Evolutionary conservation across 306 rosid species (phyloP).

Genomic region (Gastrolobium bilobum): DNA sequence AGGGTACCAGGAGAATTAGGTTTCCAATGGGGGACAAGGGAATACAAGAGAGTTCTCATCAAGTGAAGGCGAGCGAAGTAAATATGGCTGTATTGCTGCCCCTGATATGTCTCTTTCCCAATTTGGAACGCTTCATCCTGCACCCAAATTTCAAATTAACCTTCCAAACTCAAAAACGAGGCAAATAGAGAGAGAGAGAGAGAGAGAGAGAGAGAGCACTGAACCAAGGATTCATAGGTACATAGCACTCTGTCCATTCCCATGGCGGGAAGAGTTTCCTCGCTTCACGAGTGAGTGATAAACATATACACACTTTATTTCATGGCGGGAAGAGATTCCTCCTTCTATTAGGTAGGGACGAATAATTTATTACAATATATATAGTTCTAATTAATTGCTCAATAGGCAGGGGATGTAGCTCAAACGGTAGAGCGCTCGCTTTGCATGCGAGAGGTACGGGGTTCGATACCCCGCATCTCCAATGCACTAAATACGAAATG

Average conservation of each 20-base stretch:
- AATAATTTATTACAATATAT: no score
- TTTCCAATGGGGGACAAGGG: conserved; percentile 79
- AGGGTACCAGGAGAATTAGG: conserved; percentile 74
- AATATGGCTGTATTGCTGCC: conserved; percentile 93
- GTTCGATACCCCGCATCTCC: conserved; percentile 63
- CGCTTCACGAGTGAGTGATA: no score
- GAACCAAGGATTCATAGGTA: conserved; percentile 63
- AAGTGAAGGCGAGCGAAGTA: conserved; percentile 88
- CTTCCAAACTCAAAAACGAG: not conserved
- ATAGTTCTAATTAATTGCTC: no score
- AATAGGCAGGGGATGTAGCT: conserved; percentile 52
- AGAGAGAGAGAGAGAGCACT: not conserved
- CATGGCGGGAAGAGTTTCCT: conserved; percentile 69
- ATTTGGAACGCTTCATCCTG: conserved; percentile 78
- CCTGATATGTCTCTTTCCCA: conserved; percentile 71
- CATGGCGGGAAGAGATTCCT: no score
- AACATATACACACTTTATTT: no score
- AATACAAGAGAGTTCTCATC: conserved; percentile 80
- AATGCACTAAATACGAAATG: no score
- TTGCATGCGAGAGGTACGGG: conserved; percentile 60
- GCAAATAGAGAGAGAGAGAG: not conserved
- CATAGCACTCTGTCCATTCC: conserved; percentile 78
- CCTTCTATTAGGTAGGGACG: no score
- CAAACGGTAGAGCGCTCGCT: conserved; percentile 58
- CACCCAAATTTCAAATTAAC: not conserved